Evolutionary conservation across 2,329 filamentous ascomycete species (phyloP), one percentile per base, ranked within the genome.

Genomic region (Thelonectria discophora): DNA sequence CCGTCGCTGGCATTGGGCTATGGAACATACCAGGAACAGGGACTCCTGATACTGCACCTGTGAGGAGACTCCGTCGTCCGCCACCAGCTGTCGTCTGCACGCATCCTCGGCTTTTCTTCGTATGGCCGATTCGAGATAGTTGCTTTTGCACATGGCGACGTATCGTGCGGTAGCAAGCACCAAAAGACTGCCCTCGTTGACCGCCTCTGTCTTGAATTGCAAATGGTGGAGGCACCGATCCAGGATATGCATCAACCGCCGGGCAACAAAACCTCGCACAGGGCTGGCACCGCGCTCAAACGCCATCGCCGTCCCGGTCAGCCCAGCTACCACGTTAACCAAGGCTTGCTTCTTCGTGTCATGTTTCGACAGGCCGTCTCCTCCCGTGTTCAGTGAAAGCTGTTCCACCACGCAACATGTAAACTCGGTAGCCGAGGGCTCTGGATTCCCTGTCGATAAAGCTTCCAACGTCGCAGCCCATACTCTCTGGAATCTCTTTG

Each of bases 1-100:
- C 59, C 80, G 80, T 15, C 80, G 78, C 64, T 81, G 84, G 65
- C 76, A 81, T 32, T 81, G 79, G 2, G 83, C 80, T 11, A 85
- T 72, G 7, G 78, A 80, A 58, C 79, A 80, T 30, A 81, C 69
- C 39, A 86, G 75, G 1, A 73, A 68, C 5, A 79, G 69, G 0
- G 78, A 66, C 34, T 75, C 71, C 6, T 57, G 68, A 56, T 75
- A 75, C 40, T 69, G 66, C 37, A 52, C 17, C 45, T 68, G 64
- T 13, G 62, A 55, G 30, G 64, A 47, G 11, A 42, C 49, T 24
- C 63, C 60, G 27, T 67, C 51, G 48, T 55, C 58, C 20, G 54
- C 54, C 32, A 63, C 56, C 48, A 72, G 57, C 49, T 71, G 49
- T 43, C 58, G 64, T 24, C 62, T 43, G 15, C 69, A 72, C 9